Base-by-base conservation (phyloP, 2,329 filamentous ascomycete genomes). In the Fusarium denticulatum region DNA sequence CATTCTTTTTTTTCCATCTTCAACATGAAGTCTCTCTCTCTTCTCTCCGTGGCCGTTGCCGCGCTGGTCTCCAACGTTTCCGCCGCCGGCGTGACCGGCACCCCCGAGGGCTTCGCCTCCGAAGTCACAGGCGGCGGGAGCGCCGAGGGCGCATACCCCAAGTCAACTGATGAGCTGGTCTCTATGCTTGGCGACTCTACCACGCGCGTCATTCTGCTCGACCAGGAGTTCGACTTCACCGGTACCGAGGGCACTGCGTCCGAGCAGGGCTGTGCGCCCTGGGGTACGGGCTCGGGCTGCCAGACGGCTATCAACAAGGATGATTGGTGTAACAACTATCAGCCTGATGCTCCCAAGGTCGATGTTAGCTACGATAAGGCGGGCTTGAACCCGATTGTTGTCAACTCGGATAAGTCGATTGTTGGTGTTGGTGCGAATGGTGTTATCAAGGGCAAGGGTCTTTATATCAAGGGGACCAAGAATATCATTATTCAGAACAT, bases 101-200 rank as follows among this genome's bases (percentile, higher is more conserved):
- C 81, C 26, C 80, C 84, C 22, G 80, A 85, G 64, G 84, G 84
- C 20, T 85, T 86, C 73, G 83, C 84, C 52, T 80, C 82, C 66
- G 88, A 88, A 49, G 87, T 88, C 24, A 92, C 90, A n/a, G 90
- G 90, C 18, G 90, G 90, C 45, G 90, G 90, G 74, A 89, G 88
- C 52, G 89, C 87, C n/a, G 81, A 84, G n/a, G 80, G 88, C 40
- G 87, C 87, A 12, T 87, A 88, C 74, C 89, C 89, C 20, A 82
- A 79, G n/a, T 87, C 84, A 55, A 89, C 80, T 49, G 84, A 82
- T 37, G 84, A 92, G 85, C 86, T 92, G 56, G 86, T 88, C 79
- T 85, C 83, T 91, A 90, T 82, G 64, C 86, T 92, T 15, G 83
- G 84, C 30, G 88, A 91, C 79, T 81, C 80, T 67, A 79, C 82